Conservation (phyloP, 768 basidiomycete genomes). For the Trametes cingulata region DNA sequence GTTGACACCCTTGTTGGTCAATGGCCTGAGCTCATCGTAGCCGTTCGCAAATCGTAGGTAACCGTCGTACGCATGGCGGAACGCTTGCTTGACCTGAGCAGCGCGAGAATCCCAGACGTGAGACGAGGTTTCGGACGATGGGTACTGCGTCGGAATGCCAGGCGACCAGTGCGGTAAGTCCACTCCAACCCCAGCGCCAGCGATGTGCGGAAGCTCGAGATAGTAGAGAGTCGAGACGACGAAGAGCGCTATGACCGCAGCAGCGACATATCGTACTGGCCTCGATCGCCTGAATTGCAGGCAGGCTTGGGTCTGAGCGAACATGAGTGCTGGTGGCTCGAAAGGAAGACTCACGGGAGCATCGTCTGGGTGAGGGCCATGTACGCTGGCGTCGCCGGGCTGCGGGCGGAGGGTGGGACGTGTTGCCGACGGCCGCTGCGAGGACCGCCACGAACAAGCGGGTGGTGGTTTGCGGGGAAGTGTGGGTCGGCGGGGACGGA, state of each 20-base stretch:
- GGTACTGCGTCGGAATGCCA: not conserved
- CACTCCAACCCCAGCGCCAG: not conserved
- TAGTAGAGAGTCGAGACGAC: slow-evolving; percentile 26
- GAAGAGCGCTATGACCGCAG: slow-evolving; percentile 12
- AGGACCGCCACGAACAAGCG: slow-evolving; percentile 2
- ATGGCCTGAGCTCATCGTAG: slow-evolving; percentile 61
- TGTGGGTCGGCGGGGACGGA: not conserved
- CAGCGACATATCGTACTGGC: slow-evolving; percentile 19
- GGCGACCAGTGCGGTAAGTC: not conserved
- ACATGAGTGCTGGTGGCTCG: not conserved
- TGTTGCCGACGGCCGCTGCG: slow-evolving; percentile 5
- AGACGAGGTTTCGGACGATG: slow-evolving; percentile 23
- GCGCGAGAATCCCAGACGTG: slow-evolving; percentile 55
- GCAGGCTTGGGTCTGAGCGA: not conserved
- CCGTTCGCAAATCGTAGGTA: slow-evolving; percentile 64
- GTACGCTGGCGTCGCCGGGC: not conserved
- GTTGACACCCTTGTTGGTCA: slow-evolving; percentile 46
- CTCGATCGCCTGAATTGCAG: slow-evolving; percentile 12
- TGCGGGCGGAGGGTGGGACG: slow-evolving; percentile 8
- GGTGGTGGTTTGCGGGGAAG: not conserved
- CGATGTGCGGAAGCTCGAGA: slow-evolving; percentile 3
- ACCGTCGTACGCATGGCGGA: slow-evolving; percentile 65
- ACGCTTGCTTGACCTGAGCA: slow-evolving; percentile 57
- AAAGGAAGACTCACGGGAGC: slow-evolving; percentile 3
- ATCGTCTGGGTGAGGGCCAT: slow-evolving; percentile 2